Evolutionary conservation across 75 land plant species (phyloP).

Genomic region (Picea sitchensis): DNA sequence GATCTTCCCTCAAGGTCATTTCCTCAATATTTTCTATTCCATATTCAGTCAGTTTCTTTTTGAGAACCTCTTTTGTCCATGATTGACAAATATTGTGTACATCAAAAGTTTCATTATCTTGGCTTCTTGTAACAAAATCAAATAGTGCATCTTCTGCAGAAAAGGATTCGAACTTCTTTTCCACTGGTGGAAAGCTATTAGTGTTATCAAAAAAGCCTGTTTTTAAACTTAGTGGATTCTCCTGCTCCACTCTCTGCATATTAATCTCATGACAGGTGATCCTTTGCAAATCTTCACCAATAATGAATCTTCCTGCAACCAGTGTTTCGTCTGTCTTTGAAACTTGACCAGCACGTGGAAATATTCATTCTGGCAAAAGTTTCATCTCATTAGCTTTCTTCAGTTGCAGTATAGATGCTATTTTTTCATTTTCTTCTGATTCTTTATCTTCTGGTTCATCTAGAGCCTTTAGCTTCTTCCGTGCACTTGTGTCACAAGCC

Average conservation of each 20-base stretch:
- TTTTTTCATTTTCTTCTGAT: no score
- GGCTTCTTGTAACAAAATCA: no score
- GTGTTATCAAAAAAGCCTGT: not conserved
- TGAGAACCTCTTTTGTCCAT: no score
- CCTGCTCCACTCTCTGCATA: not conserved
- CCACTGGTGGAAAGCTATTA: not conserved
- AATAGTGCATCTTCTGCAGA: not conserved
- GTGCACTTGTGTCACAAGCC: not conserved
- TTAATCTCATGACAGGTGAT: not conserved
- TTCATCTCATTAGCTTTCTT: not conserved
- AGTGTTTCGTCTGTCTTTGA: not conserved
- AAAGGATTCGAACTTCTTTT: not conserved
- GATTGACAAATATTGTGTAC: no score
- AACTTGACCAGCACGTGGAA: not conserved
- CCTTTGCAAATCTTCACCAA: not conserved
- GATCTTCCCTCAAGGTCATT: no score
- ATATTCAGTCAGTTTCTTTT: no score
- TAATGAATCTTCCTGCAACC: not conserved
- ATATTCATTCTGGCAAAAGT: not conserved
- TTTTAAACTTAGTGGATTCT: not conserved
- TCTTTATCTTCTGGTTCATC: not conserved
- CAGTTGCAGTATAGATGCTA: not conserved
- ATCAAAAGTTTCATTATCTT: no score
- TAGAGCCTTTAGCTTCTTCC: not conserved
- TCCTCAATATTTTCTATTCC: no score